Evolutionary conservation across 2,329 filamentous ascomycete species (phyloP), one percentile per base, ranked within the genome.

Genomic region (Fusarium hainanense): DNA sequence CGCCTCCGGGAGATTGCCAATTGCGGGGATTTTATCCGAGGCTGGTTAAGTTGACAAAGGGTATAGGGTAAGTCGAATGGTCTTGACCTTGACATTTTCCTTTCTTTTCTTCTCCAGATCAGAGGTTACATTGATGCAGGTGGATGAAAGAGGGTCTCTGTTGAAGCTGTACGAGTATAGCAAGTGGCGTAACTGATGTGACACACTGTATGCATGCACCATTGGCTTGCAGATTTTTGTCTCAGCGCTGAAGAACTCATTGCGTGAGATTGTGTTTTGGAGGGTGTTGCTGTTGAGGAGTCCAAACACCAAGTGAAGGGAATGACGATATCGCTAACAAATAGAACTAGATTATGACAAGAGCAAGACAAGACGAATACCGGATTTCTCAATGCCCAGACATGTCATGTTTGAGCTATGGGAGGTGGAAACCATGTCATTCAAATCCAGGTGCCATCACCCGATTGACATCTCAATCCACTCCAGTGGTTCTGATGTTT

Each of bases 1-100:
- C 63, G 63, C 68, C 60, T 59, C 34, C 42, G 32, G 34, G 42
- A 60, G 27, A 48, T 54, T 60, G 27, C 64, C 52, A 34, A 69
- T 60, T 70, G 68, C 52, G 68, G 68, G 68, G 68, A 27, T 51
- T 40, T 27, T 40, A 13, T 21, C 49, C 49, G 49, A 51, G 30
- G 23, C 23, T 12, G 34, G 46, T 40, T 47, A 37, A 37, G 40
- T 41, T 41, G 44, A 30, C 2, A 23, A 2, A 12, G 7, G 10
- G 5, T 69, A 8, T 52, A 70, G 68, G 63, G 63, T 70, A 70
- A 1, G 21, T 3, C 16, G n/a, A 2, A 28, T 13, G 7, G 8
- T 27, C 34, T 27, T 20, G 23, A 9, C 9, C 18, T 27, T 27
- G 23, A 12, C 13, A 51, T 41, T 13, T 13, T 18, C 23, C 9